Base-by-base conservation (phyloP, 2,329 filamentous ascomycete genomes). In the Periconia digitata region DNA sequence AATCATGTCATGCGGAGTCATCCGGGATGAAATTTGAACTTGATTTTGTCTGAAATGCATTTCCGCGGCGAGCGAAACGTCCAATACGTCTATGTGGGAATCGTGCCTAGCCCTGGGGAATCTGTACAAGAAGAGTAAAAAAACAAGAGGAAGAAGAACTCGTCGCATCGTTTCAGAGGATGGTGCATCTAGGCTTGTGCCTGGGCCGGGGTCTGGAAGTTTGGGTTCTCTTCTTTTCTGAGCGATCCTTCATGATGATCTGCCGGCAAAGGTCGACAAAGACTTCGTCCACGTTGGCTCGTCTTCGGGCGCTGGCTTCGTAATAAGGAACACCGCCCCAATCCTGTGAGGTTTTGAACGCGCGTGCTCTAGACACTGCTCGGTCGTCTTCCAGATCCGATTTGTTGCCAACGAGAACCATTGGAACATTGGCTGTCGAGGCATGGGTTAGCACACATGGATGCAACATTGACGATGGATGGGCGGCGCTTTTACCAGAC, bases 311-410 rank as follows among this genome's bases (percentile, higher is more conserved):
- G 54, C 88, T 92, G 29, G 91, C 87, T 74, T 96, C 91, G 66
- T 95, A 96, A 70, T 95, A 96, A 0, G 91, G 91, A 29, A 89
- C 89, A 60, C 85, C 85, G 17, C 86, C 87, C 91, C 91, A 96
- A 64, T 82, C 82, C 66, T 94, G 89, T n/a, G 89, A 91, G 54
- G 95, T 82, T 24, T 86, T 82, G 66, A 95, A 95, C 5, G 89
- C 91, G 60, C 85, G 85, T 53, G 87, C 86, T 43, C 90, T 83
- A 12, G 87, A 84, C 8, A 96, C 88, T 17, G 82, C 83, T 23
- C 90, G 85, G 68, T 92, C 88, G 67, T 95, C 90, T 72, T 94
- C 90, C 37, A 96, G 79, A 65, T 96, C 90, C 51, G 87, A 88
- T 44, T 70, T 72, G 83, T 99, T 96, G 54, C 90, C 90, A 40